A percentile compares a stretch with the other conserved stretches of the same genome.
Evolutionary conservation across 371 early-diverging fungal genomes (phyloP).

Genomic region (Mucor sp.): DNA sequence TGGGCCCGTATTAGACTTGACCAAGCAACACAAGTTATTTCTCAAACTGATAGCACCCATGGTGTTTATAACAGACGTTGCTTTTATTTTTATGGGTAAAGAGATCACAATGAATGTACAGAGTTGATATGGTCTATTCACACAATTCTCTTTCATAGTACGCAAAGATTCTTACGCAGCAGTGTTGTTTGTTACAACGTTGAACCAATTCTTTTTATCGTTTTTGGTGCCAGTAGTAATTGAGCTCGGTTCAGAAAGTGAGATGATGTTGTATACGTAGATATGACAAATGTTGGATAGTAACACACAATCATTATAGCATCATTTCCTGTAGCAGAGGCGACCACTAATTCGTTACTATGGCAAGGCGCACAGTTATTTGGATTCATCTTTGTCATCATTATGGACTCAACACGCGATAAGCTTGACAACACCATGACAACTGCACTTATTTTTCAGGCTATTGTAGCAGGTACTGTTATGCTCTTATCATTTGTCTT

Average conservation of each 20-base stretch:
- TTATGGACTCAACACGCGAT: slow-evolving; percentile 43
- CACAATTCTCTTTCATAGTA: slow-evolving; percentile 16
- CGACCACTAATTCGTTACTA: slow-evolving; percentile 50
- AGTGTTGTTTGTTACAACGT: slow-evolving; percentile 47
- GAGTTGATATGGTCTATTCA: background rate
- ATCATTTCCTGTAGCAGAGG: slow-evolving; percentile 57
- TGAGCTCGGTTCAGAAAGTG: slow-evolving; percentile 59
- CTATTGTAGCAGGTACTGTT: slow-evolving; percentile 24
- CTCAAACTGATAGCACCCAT: slow-evolving; percentile 47
- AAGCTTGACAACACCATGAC: slow-evolving; percentile 27
- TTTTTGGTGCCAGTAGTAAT: slow-evolving; percentile 52
- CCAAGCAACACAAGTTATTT: slow-evolving; percentile 51
- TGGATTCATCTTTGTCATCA: slow-evolving; percentile 48
- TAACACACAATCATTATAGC: slow-evolving; percentile 15
- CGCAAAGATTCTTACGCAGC: slow-evolving; percentile 41
- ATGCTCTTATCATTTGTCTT: slow-evolving; percentile 20
- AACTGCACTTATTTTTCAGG: slow-evolving; percentile 35
- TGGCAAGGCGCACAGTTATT: slow-evolving; percentile 56
- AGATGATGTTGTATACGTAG: background rate
- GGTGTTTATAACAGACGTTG: slow-evolving; percentile 44
- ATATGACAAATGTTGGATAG: background rate
- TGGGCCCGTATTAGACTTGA: slow-evolving; percentile 54
- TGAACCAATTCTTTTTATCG: slow-evolving; percentile 52
- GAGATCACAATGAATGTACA: background rate
- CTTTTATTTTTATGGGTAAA: slow-evolving; percentile 45